Base-by-base conservation (phyloP, 768 basidiomycete genomes). In the Dioszegia crocea region DNA sequence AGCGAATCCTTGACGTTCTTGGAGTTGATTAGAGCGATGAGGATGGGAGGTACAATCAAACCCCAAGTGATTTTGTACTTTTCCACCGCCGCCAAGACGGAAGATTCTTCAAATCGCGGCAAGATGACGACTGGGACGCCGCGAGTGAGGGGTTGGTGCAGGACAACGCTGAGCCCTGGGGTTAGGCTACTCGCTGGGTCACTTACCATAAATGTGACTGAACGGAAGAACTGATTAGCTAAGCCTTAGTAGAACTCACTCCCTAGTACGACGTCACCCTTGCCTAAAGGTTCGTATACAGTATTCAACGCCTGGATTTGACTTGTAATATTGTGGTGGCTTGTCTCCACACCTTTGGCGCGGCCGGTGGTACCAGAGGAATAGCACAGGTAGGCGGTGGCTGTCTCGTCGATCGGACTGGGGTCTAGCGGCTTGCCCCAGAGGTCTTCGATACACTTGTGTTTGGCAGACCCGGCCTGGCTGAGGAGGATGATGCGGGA, bases 171-270 rank as follows among this genome's bases (percentile, higher is more conserved):
- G 12, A 52, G 46, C 19, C 56, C 3, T 26, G n/a, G 30, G n/a
- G 16, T 51, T 23, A 51, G 49, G 3, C 16, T 10, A 2, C 11
- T 19, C 29, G 6, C 4, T 6, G 21, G n/a, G 14, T 63, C 53
- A 63, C 76, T 79, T 31, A 30, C 64, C 82, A 57, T 81, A 83
- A 23, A 83, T 82, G 50, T 84, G 83, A 45, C 74, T 67, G 55
- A 81, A 83, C 2, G 88, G 88, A 4, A 91, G 77, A 27, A 88
- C n/a, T n/a, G n/a, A n/a, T n/a, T n/a, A n/a, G n/a, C n/a, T n/a
- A n/a, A n/a, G n/a, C n/a, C n/a, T n/a, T n/a, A n/a, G n/a, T n/a
- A n/a, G n/a, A n/a, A n/a, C n/a, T n/a, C n/a, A n/a, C n/a, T 77
- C 2, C 84, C 87, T 4, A 88, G 77, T 60, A 86, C 74, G 6